These are phyloP conservation scores for Tulasnella sp. DNA, from an alignment of 768 basidiomycete genomes.

Conservation along the genomic window DNA sequence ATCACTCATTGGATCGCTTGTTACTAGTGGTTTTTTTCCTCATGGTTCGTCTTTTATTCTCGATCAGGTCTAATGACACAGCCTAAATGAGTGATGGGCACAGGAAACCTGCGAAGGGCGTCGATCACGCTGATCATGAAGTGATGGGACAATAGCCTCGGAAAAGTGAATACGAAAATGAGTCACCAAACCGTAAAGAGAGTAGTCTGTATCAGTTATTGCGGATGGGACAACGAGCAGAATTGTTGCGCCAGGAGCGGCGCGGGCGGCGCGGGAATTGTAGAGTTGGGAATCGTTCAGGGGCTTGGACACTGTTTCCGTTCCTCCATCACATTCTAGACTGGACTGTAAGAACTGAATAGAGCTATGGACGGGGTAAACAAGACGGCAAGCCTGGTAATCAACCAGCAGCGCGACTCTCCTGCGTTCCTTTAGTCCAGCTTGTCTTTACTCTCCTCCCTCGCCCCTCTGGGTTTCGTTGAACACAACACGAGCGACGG, in stretches of 20 bases:
- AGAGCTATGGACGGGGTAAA: neutral
- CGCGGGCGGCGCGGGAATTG: neutral
- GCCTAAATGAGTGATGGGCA: neutral
- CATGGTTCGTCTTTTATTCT: neutral
- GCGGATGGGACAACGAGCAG: no score
- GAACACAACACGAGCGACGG: neutral
- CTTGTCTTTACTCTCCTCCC: neutral
- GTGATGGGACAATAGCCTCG: no score
- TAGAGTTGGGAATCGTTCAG: neutral
- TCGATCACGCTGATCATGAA: no score
- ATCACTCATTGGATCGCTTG: no score
- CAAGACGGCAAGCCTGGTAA: constrained; percentile 3
- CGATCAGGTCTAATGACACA: neutral
- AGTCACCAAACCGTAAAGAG: no score
- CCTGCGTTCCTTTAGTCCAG: neutral
- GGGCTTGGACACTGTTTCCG: neutral
- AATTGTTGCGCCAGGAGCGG: no score
- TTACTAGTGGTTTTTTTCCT: neutral
- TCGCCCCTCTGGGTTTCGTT: neutral
- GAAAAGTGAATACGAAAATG: no score
- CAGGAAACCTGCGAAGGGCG: no score
- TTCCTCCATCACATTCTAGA: neutral
- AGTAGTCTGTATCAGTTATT: no score
- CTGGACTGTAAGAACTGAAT: constrained; percentile 11
- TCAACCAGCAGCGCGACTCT: neutral